A percentile compares a stretch with the other conserved stretches of the same genome.
Conservation (phyloP, 306 rosid genomes). For the Amphicarpaea edgeworthii region DNA sequence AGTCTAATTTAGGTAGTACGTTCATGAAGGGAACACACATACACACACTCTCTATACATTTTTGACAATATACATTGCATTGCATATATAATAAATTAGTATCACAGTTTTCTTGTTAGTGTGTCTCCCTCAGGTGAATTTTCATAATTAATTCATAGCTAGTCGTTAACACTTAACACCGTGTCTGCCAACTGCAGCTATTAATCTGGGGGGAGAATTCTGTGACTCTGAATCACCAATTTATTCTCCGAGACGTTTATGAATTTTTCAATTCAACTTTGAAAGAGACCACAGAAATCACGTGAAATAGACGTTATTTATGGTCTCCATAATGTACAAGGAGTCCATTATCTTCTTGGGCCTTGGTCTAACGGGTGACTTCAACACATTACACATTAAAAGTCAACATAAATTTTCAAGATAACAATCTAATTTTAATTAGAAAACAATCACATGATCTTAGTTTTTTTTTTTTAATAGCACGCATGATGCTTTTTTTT, state of each 20-base stretch:
- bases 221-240: conserved; percentile 25
- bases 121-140: conserved; percentile 34
- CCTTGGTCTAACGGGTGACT: neutral
- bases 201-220: neutral
- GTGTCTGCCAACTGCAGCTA: conserved; percentile 10
- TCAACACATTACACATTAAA: too few species aligned
- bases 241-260: neutral
- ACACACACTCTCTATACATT: conserved; percentile 12
- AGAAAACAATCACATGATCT: neutral
- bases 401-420: neutral
- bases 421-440: neutral
- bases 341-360: neutral
- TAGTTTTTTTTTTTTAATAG: too few species aligned
- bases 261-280: conserved; percentile 9
- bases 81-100: conserved; percentile 7
- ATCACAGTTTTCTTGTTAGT: conserved; percentile 28
- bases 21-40: conserved; percentile 1
- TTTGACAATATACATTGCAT: neutral
- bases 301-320: neutral
- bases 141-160: neutral
- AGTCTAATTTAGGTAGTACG: neutral
- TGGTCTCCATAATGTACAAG: neutral
- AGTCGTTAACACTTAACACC: neutral
- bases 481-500: too few species aligned
- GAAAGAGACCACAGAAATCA: conserved; percentile 18